Base-by-base conservation (phyloP, 2,329 filamentous ascomycete species). In the Neonectria hederae region DNA sequence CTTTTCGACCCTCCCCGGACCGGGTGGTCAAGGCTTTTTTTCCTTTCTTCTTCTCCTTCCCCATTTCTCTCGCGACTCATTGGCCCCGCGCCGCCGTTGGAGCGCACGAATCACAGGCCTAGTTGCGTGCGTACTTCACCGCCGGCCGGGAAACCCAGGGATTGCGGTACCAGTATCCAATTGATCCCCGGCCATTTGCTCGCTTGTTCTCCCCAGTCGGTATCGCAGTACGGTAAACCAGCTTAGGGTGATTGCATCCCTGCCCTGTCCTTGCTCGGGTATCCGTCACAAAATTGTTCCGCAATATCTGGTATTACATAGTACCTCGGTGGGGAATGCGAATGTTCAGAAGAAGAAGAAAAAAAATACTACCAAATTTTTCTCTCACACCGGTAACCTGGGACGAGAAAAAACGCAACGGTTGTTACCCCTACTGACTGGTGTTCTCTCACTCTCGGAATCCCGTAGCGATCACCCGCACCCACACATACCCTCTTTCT, bases 131-230 rank as follows among this genome's bases (percentile, higher is more conserved):
- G 35, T 49, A 54, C 60, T 59, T 63, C 60, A 63, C 60, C 60
- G 60, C 60, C 60, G 54, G 60, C 60, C 24, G 43, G 60, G 60
- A 43, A 21, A 14, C 17, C 21, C 40, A 40, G 3, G 28, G 32
- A 32, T 32, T 42, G 54, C 48, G 54, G 54, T 63, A 38, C 60
- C 54, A 54, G 60, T 59, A 63, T 48, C 60, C 60, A 63, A 63
- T 63, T 54, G 54, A 58, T 49, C 49, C 51, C 48, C 32, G 21
- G 49, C 54, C 43, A 54, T 57, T 57, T 26, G 22, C 59, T 57
- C 53, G 53, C 53, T 62, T 53, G 26, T 38, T 32, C 21, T 26
- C 19, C 19, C 22, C 56, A 43, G 48, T 59, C 38, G 48, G 48
- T 59, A 59, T 59, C 46, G 56, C 56, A 35, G 53, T 52, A 46